These are phyloP conservation scores for Dactylellina leptospora DNA, from an alignment of 2,329 filamentous ascomycete species.

Conservation along the genomic window DNA sequence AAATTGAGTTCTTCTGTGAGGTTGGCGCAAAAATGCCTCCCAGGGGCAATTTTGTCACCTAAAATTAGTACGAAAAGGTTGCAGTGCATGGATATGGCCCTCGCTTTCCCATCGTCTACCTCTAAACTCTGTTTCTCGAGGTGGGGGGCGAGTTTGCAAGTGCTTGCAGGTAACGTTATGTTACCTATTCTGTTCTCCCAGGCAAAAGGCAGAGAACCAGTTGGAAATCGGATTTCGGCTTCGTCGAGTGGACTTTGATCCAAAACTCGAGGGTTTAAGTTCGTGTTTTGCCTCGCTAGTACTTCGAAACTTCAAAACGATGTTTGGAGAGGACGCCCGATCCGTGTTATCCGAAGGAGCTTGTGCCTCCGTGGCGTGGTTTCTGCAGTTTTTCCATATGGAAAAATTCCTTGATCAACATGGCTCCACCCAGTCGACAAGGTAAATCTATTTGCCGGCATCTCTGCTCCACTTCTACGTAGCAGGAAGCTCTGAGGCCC, in stretches of 20 bases:
- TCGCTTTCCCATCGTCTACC: no score
- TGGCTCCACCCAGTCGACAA: constrained; percentile 21
- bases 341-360: constrained; percentile 46
- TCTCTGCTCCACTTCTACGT: constrained; percentile 12
- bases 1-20: constrained; percentile 1
- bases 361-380: constrained; percentile 30
- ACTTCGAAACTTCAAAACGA: background rate
- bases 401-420: constrained; percentile 26
- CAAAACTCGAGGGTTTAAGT: no score
- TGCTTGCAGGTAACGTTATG: constrained; percentile 38
- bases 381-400: constrained; percentile 15
- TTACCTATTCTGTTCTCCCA: background rate
- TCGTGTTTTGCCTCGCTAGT: no score
- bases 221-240: no score
- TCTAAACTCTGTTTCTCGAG: no score
- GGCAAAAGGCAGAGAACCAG: no score
- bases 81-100: constrained; percentile 35
- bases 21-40: no score
- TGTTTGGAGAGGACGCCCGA: background rate
- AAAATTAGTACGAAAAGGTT: constrained; percentile 41
- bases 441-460: constrained; percentile 33
- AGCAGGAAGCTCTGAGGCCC: constrained; percentile 9
- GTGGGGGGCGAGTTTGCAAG: no score
- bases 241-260: no score
- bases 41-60: constrained; percentile 36